Evolutionary conservation across 2,329 filamentous ascomycete species (phyloP).

Genomic region (Phaeomoniella chlamydospora): DNA sequence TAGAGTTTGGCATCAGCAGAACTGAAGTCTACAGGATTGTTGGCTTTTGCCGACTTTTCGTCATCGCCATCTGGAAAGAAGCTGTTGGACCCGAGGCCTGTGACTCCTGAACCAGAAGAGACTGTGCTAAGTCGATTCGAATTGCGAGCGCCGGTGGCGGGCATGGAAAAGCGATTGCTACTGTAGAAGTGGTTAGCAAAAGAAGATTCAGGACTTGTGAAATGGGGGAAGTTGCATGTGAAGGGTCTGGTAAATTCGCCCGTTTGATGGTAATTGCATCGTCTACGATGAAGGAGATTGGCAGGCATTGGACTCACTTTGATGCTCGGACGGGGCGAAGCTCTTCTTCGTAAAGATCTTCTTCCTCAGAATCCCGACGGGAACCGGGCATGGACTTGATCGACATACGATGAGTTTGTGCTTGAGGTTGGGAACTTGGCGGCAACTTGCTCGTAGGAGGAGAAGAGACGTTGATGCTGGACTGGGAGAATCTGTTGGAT

Average conservation of each 20-base stretch:
- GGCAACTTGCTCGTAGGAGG: constrained; percentile 40
- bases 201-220: constrained; percentile 1
- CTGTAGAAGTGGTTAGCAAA: constrained; percentile 26
- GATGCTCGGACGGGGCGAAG: constrained; percentile 2
- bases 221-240: constrained; percentile 1
- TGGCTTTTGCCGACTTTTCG: constrained; percentile 37
- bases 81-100: constrained; percentile 70
- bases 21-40: constrained; percentile 14
- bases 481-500: constrained; percentile 60
- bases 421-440: constrained; percentile 49
- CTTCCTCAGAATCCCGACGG: constrained; percentile 77
- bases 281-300: no score
- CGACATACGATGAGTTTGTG: constrained; percentile 17
- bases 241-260: background rate
- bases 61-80: constrained; percentile 80
- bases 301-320: no score
- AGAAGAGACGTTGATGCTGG: constrained; percentile 67
- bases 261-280: background rate
- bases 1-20: constrained; percentile 55
- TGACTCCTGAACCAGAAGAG: constrained; percentile 36
- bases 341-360: constrained; percentile 51
- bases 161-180: constrained; percentile 86
- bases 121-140: constrained; percentile 26
- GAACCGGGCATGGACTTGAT: constrained; percentile 79
- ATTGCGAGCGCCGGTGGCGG: constrained; percentile 58